Base-by-base conservation (phyloP, 1,284 basidiomycete species). In the Rhodotorula sp. region DNA sequence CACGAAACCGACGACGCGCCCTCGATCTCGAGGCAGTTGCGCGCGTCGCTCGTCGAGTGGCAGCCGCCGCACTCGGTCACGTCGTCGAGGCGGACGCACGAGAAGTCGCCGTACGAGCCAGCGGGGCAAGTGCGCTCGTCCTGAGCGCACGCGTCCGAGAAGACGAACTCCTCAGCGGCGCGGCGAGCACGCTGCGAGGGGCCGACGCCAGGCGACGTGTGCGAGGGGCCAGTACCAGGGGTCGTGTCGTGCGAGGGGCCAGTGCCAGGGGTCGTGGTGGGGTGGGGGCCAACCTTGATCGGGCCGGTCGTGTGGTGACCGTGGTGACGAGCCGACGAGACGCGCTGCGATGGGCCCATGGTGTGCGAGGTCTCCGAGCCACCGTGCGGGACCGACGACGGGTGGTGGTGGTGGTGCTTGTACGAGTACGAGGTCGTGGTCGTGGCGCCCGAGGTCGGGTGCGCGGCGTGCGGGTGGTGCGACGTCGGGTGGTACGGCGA, bases 71-170 rank as follows among this genome's bases (percentile, higher is more conserved):
- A 76, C 70, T 76, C 64, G 48, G 67, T 66, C 9, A 76, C 66
- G 52, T 76, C 74, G 66, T 76, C 74, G 45, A 74, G 68, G n/a
- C 72, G 70, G 53, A 76, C 72, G 64, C 74, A 76, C 62, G 66
- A 61, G 66, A 68, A 70, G 64, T 74, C 74, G 41, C 69, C 72
- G 50, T 68, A 65, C 7, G 19, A 44, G 45, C 70, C 67, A 5
- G 61, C 12, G 19, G 74, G 55, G 74, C 74, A 76, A 17, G 67
- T 70, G 49, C 74, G 70, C 61, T 76, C 72, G 55, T 72, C 72
- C 52, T 71, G 67, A 46, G 74, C 70, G 68, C 74, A 76, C 12
- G 59, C 60, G 56, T 76, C 72, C 42, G 68, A 46, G 62, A 74
- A 74, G 69, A 73, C 74, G 42, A 69, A 59, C 67, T 75, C 74